Evolutionary conservation across 352 stramenopile genomes (phyloP).

Genomic region (Pythium insidiosum): DNA sequence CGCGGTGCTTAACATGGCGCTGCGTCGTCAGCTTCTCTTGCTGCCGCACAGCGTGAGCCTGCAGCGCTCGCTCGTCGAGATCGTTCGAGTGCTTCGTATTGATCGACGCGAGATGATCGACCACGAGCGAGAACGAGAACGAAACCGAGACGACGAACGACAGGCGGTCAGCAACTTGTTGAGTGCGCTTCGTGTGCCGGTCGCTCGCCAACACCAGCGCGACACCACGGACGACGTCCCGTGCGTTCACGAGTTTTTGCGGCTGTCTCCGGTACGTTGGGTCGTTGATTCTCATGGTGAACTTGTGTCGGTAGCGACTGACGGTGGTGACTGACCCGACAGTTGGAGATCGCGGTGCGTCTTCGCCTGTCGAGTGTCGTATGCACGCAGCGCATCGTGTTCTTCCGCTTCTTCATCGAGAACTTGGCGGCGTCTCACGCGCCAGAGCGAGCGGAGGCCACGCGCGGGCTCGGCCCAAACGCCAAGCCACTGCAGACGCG

Average conservation of each 20-base stretch:
- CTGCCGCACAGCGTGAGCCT: constrained; percentile 23
- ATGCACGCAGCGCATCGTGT: constrained; percentile 41
- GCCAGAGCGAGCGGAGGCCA: constrained; percentile 16
- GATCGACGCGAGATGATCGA: constrained; percentile 6
- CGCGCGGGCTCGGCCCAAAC: not conserved
- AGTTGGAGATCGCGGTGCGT: constrained; percentile 29
- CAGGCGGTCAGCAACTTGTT: not conserved
- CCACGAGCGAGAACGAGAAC: not conserved
- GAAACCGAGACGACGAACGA: not conserved
- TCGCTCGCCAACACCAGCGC: not conserved
- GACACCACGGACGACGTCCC: not conserved
- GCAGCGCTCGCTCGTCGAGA: constrained; percentile 38
- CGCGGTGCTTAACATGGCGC: constrained; percentile 29
- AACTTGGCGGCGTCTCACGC: too few relatives aligned
- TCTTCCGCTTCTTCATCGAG: constrained; percentile 43
- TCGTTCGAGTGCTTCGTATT: too few relatives aligned
- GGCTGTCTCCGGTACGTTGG: constrained; percentile 23
- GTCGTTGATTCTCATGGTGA: not conserved
- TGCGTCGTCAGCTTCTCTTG: constrained; percentile 41
- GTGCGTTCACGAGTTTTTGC: constrained; percentile 6
- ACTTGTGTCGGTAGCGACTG: not conserved
- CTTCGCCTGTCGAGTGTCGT: constrained; percentile 37
- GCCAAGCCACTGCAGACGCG: constrained; percentile 3
- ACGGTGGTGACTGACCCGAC: too few relatives aligned
- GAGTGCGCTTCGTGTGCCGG: not conserved